A percentile compares a stretch with the other conserved stretches of the same genome.
Conservation (phyloP, 2,329 filamentous ascomycete genomes). For the Alternaria novae-zelandiae region DNA sequence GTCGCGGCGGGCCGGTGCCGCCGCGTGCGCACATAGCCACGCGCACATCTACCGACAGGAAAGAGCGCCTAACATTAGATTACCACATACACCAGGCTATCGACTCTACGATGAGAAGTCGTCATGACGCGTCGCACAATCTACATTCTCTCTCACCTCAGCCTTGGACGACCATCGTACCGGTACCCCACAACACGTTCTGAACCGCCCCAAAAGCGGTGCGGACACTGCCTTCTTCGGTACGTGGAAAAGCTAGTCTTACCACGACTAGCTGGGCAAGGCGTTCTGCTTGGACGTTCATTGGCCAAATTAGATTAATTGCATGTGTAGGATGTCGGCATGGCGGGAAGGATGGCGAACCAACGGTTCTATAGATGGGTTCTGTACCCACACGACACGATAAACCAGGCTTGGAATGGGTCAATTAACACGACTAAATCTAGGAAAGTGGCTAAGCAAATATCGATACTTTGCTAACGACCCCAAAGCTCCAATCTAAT, state of each 20-base stretch:
- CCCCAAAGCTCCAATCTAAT: not conserved
- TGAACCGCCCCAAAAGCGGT: constrained; percentile 9
- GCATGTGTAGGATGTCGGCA: constrained; percentile 7
- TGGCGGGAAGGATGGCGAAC: not conserved
- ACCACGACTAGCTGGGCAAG: constrained; percentile 11
- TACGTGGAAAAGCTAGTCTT: constrained; percentile 4
- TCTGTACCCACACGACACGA: not conserved
- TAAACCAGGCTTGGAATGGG: not conserved
- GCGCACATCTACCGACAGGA: not conserved
- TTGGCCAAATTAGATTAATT: constrained; percentile 19
- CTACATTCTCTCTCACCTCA: not conserved
- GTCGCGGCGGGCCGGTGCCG: not conserved
- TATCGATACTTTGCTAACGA: not conserved
- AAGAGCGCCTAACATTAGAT: not conserved
- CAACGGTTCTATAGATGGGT: constrained; percentile 8
- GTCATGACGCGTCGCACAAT: not conserved
- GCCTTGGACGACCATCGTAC: not conserved
- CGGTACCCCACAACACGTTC: constrained; percentile 4
- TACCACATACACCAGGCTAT: not conserved
- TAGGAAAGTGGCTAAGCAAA: not conserved
- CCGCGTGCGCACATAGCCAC: not conserved
- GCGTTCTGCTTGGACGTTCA: constrained; percentile 2
- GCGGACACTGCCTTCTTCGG: constrained; percentile 11
- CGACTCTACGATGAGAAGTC: not conserved
- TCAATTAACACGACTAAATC: not conserved